Percentiles rank a stretch among this genome's conserved stretches.
Evolutionary conservation across 306 rosid genomes (phyloP).

Genomic region (Elaeagnus macrophylla): DNA sequence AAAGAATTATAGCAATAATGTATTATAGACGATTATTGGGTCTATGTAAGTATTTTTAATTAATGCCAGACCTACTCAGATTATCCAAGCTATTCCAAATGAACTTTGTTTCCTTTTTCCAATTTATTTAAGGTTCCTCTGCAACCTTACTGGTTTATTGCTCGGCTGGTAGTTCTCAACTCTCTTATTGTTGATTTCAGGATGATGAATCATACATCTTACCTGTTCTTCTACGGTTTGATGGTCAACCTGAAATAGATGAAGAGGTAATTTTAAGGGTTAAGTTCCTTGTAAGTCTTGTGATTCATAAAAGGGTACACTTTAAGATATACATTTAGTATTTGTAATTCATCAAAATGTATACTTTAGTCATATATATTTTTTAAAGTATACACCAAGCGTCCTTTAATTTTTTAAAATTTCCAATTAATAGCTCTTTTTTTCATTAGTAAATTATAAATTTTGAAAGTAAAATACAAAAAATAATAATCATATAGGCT

Average conservation of each 20-base stretch:
- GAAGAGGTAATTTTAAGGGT: conserved; percentile 66
- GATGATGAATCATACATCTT: conserved; percentile 86
- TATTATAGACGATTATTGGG: no score
- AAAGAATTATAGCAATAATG: no score
- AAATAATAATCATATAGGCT: no score
- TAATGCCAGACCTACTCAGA: no score
- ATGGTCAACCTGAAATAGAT: conserved; percentile 90
- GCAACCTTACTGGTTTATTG: neutral
- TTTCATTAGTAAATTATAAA: no score
- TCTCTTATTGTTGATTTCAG: conserved; percentile 44
- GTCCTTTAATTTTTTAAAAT: no score
- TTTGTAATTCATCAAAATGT: neutral
- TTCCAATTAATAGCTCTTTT: no score
- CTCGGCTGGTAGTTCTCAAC: conserved; percentile 19
- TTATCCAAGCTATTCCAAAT: no score
- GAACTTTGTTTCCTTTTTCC: neutral
- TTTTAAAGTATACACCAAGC: no score
- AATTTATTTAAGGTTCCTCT: neutral
- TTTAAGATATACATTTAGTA: conserved; percentile 4
- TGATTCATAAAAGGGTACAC: neutral
- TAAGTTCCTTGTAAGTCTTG: conserved; percentile 9
- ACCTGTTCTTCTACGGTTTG: conserved; percentile 88
- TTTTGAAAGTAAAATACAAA: no score
- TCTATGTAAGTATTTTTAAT: no score
- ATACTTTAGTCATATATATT: no score